Conservation (phyloP, 805 yeast genomes). For the Metschnikowia matae region DNA sequence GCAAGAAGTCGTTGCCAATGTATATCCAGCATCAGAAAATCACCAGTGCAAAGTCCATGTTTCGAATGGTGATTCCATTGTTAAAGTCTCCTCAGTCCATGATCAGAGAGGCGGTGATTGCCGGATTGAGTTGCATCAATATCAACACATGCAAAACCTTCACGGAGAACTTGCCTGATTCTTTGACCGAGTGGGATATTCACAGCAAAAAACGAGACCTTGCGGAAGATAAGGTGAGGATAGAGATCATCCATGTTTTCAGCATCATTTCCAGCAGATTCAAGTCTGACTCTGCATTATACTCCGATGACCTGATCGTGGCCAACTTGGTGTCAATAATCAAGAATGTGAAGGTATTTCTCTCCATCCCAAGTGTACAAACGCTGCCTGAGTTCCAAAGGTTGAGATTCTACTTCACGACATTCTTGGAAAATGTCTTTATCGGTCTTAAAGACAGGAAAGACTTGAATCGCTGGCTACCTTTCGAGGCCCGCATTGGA, state of each 20-base stretch:
- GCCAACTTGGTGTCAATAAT: conserved; percentile 58
- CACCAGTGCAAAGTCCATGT: conserved; percentile 86
- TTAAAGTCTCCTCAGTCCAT: conserved; percentile 63
- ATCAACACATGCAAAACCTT: conserved; percentile 83
- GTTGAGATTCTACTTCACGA: conserved; percentile 78
- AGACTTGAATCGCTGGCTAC: conserved; percentile 54
- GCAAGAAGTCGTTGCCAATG: conserved; percentile 75
- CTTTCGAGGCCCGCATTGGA: conserved; percentile 79
- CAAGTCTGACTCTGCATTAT: conserved; percentile 43
- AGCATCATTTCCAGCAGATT: conserved; percentile 64
- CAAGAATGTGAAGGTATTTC: conserved; percentile 56
- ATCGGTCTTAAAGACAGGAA: conserved; percentile 44
- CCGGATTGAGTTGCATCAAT: conserved; percentile 85
- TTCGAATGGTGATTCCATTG: conserved; percentile 81
- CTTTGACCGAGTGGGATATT: conserved; percentile 46
- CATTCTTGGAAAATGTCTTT: conserved; percentile 72
- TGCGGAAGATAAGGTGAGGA: conserved; percentile 48
- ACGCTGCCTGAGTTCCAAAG: conserved; percentile 67
- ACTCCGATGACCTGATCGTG: conserved; percentile 65
- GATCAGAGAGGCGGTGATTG: conserved; percentile 81
- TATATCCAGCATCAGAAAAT: conserved; percentile 87
- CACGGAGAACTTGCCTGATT: conserved; percentile 67
- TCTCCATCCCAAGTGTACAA: conserved; percentile 57
- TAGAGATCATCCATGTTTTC: conserved; percentile 76
- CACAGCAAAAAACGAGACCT: conserved; percentile 28